A percentile compares a stretch with the other conserved stretches of the same genome.
Conservation (phyloP, 2,329 filamentous ascomycete species). For the Cercospora sojina region DNA sequence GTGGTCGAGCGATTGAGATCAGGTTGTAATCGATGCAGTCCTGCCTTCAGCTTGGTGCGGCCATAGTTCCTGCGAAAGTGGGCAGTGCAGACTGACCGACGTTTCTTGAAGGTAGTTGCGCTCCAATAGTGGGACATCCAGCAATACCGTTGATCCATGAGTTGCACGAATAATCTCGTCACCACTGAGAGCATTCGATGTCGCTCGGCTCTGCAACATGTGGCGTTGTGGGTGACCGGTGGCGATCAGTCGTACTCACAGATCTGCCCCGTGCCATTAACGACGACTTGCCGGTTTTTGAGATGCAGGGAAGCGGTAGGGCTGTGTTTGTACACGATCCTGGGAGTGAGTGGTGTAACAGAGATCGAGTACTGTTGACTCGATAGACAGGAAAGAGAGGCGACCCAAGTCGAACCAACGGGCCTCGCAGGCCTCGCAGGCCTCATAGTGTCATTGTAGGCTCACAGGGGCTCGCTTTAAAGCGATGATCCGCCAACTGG, state of each 20-base stretch:
- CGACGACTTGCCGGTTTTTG: background rate
- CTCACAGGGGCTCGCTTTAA: background rate
- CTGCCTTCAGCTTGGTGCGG: background rate
- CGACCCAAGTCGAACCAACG: background rate
- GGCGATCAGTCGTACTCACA: background rate
- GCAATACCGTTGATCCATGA: background rate
- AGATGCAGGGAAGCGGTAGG: slow-evolving; percentile 10
- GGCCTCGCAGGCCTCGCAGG: background rate
- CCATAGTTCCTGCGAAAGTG: background rate
- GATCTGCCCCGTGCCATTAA: slow-evolving; percentile 5
- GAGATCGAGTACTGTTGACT: background rate
- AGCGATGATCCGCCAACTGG: background rate
- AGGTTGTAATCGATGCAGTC: background rate
- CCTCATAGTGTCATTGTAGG: background rate
- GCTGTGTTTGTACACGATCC: background rate
- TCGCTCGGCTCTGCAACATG: slow-evolving; percentile 8
- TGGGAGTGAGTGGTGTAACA: background rate
- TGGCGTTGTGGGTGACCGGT: slow-evolving; percentile 10
- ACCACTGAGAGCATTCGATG: background rate
- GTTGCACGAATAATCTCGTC: background rate
- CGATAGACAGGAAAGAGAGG: background rate
- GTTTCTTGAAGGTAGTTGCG: background rate
- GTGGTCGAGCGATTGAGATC: background rate
- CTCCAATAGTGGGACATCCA: background rate
- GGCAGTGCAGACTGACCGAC: background rate